Base-by-base conservation (phyloP, 371 early-diverging fungal genomes). In the Batkoa obscura region DNA sequence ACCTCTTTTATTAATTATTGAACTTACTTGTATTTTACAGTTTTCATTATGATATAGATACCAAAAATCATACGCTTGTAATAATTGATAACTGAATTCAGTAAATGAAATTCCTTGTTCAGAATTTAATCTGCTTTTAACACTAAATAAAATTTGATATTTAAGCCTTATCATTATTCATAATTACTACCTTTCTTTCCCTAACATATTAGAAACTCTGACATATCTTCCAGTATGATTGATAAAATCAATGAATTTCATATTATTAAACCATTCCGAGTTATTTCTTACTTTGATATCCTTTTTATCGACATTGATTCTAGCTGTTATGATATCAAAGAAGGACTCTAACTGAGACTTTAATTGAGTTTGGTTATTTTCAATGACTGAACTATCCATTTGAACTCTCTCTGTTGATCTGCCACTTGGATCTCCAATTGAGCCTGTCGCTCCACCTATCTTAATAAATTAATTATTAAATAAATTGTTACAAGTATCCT, bases 61-160 rank as follows among this genome's bases (percentile, higher is more conserved):
- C 71, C 74, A 88, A 62, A 88, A 95, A 60, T 95, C 96, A 63
- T 90, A 90, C 0, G 88, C 94, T 65, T 95, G 96, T 5, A 95
- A 69, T 34, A 94, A 63, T 64, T 95, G 96, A 67, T 95, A 95
- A 2, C 93, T 79, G 57, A 95, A 95, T 61, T 95, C 96, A 13
- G 94, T 91, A 58, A 91, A 94, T 63, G 84, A 83, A 60, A 95
- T 86, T 6, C 94, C 94, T 50, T 84, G 83, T 0, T 74, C 73
- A n/a, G 78, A 80, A 32, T 79, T 76, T 58, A 94, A 61, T 5
- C 95, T 77, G 5, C 78, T 66, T 52, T 78, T 76, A 23, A 88
- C 89, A 61, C 86, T 76, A 62, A 3, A 37, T n/a, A 55, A 3
- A 4, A 17, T 30, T 2, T 50, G 5, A 31, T 4, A 50, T 34